Conservation (phyloP, 164 flowering plant species). For the Nymphaea colorata region DNA sequence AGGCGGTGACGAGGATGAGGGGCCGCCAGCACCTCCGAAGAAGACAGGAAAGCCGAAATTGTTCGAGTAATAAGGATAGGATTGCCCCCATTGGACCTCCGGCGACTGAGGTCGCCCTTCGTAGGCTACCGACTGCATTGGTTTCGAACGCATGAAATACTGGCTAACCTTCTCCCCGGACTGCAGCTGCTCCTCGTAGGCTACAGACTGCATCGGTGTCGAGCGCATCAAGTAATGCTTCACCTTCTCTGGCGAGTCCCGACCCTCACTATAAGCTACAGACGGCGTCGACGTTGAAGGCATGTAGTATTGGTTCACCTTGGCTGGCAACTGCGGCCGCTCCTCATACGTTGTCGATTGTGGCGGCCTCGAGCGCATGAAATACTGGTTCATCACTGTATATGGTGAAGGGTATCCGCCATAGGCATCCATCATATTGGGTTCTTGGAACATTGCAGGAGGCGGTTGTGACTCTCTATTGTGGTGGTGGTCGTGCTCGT, state of each 20-base stretch:
- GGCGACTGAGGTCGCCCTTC: conserved; percentile 50
- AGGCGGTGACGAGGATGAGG: conserved; percentile 32
- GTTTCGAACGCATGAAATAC: background rate
- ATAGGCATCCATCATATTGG: background rate
- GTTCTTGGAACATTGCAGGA: background rate
- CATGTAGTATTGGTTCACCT: background rate
- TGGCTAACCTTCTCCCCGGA: too few species aligned
- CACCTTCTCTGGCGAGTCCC: background rate
- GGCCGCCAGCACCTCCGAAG: background rate
- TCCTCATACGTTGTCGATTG: background rate
- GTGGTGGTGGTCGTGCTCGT: conserved; percentile 8
- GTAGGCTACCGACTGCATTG: conserved; percentile 37
- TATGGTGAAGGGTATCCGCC: background rate
- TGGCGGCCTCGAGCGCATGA: background rate
- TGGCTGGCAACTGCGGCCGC: background rate
- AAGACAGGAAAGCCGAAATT: background rate
- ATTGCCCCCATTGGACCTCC: conserved; percentile 32
- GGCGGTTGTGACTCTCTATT: background rate
- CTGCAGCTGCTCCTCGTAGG: background rate
- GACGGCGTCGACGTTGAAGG: background rate
- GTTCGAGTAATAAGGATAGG: background rate
- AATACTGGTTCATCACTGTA: background rate
- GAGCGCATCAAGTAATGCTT: too few species aligned
- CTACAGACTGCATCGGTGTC: background rate
- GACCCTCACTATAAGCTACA: background rate